Evolutionary conservation across 2,329 filamentous ascomycete genomes (phyloP), one percentile per base, ranked within the genome.

Genomic region (Colletotrichum eleusines): DNA sequence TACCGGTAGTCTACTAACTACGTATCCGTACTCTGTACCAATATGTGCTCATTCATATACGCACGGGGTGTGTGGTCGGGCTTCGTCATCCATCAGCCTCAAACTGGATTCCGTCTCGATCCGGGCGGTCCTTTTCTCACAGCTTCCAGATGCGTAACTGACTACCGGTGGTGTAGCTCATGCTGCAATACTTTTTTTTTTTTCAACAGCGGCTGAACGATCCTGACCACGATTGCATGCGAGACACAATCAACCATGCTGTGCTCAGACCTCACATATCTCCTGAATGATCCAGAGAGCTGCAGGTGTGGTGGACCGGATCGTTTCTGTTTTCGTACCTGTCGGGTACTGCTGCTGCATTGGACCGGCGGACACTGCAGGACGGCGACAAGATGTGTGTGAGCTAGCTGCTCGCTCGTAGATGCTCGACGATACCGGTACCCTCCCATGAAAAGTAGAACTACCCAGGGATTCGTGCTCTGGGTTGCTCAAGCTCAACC

Each of bases 301-400:
- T 72, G 66, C 66, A 72, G 60, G 60, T 54, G n/a, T 61, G 54
- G n/a, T 61, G 54, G 33, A 42, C 42, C 2, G 18, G 50, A 61
- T 64, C 48, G 42, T 55, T 58, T 44, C 38, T 42, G 44, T n/a
- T 42, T 64, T 58, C 31, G 55, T 61, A 57, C 66, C 60, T 61
- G 69, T 72, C 69, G 57, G 66, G 62, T 48, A 46, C 12, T 53
- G 40, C 20, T 71, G 48, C 66, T 58, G 64, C 58, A 61, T 40
- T n/a, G 28, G 33, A 33, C 35, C 28, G 58, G 55, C 48, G 44
- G 54, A 38, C 26, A 28, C 48, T 8, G 59, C 35, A 44, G 48
- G 16, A 16, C n/a, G n/a, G n/a, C 9, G 33, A 48, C 57, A 35
- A 31, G 26, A 44, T 40, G 63, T 53, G 51, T 58, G 26, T 16